Evolutionary conservation across 306 rosid genomes (phyloP), one percentile per base, ranked within the genome.

Genomic region (Elaeagnus macrophylla): DNA sequence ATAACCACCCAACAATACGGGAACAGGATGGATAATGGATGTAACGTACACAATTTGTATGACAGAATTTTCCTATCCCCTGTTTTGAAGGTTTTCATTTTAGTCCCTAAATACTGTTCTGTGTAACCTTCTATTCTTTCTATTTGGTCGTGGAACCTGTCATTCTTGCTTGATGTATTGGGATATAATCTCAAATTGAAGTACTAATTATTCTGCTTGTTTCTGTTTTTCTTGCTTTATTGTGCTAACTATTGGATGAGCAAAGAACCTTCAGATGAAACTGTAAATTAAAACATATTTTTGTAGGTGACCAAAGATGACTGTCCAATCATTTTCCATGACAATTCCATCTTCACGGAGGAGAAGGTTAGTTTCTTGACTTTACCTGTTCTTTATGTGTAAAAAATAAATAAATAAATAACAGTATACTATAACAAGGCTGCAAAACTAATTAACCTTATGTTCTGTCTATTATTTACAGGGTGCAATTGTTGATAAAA

Each of bases 321-420:
- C 69, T 88, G 65, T 54, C 96, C 96, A 0, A 77, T 88, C 78
- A 81, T 88, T 71, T 88, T 84, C 84, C 96, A 84, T 47, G 94
- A 88, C 70, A 67, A 61, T 48, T 69, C 67, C 48, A 79, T 88
- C 55, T 52, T 70, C 66, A 35, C 87, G 0, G 63, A 68, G 41
- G 83, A 81, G 7, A 75, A 79, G 59, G 96, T 88, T 64, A 71
- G 80, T 41, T 61, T 25, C 12, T 32, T 20, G 49, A 12, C 15
- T 5, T 12, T 45, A 7, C 14, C 15, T 45, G 6, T 9, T 5
- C 8, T 2, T 5, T 12, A 11, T 13, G 15, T 3, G 49, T 5
- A 6, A 6, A 7, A 12, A 6, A 11, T 12, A 12, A 12, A 12
- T 12, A 15, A 45, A 14, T 3, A 25, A 25, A 25, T 5, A 2